Conservation (phyloP, 352 stramenopile genomes). For the Globisporangium acanthophoron region DNA sequence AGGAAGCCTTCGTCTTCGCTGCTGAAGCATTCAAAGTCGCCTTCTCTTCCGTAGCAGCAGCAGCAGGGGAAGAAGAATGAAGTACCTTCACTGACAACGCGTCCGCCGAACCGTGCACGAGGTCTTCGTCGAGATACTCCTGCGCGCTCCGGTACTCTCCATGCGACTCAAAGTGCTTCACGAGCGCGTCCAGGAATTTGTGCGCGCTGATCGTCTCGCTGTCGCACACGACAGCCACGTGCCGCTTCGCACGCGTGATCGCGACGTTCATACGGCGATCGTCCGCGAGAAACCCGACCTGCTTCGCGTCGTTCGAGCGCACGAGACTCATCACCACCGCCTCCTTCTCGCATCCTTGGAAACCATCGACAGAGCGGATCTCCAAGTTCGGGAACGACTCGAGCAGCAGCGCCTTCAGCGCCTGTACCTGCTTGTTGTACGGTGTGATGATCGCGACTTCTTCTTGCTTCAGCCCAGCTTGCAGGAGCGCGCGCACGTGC, state of each 20-base stretch:
- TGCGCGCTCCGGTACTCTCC: slow-evolving; percentile 89
- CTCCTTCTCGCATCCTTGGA: slow-evolving; percentile 96
- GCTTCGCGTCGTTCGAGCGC: slow-evolving; percentile 83
- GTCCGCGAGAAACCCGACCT: slow-evolving; percentile 96
- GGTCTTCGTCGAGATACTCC: slow-evolving; percentile 70
- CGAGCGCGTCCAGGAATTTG: slow-evolving; percentile 88
- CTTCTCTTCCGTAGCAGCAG: background rate
- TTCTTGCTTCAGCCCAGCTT: slow-evolving; percentile 73
- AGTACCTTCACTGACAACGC: background rate
- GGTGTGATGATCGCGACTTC: slow-evolving; percentile 97
- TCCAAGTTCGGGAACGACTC: slow-evolving; percentile 68
- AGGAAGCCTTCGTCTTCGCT: background rate
- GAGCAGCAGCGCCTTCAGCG: slow-evolving; percentile 85
- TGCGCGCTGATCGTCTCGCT: slow-evolving; percentile 90
- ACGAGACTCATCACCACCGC: slow-evolving; percentile 98
- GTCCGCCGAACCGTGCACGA: slow-evolving; percentile 25
- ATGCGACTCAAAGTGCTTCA: slow-evolving; percentile 90
- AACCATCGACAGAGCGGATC: slow-evolving; percentile 95
- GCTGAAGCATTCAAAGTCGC: background rate
- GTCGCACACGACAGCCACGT: slow-evolving; percentile 94
- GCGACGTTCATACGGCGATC: slow-evolving; percentile 98
- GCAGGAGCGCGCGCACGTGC: slow-evolving; percentile 86
- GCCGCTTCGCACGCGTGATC: slow-evolving; percentile 95
- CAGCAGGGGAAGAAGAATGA: background rate
- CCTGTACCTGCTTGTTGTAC: slow-evolving; percentile 97